These are phyloP conservation scores for Myxozyma sirexii DNA, from an alignment of 805 yeast genomes.

Conservation along the genomic window DNA sequence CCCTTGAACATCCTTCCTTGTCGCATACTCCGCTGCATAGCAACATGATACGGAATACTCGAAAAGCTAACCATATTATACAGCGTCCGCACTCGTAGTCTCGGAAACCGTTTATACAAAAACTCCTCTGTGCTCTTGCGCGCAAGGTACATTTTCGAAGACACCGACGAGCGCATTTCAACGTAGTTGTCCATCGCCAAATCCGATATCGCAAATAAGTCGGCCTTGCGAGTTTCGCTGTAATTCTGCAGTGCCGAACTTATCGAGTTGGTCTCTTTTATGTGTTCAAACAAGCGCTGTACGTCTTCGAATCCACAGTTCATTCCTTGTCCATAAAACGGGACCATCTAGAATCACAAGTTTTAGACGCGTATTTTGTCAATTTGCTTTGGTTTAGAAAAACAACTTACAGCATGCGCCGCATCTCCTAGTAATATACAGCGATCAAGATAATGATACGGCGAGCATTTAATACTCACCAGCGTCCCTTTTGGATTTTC, in stretches of 20 bases:
- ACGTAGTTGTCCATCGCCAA: conserved; percentile 78
- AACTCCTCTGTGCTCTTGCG: conserved; percentile 70
- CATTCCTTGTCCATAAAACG: conserved; percentile 98
- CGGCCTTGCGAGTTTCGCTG: conserved; percentile 59
- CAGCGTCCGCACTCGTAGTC: conserved; percentile 43
- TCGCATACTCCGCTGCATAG: conserved; percentile 14
- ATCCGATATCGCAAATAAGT: conserved; percentile 72
- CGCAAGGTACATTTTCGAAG: conserved; percentile 58
- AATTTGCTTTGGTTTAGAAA: too few species aligned
- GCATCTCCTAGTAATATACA: conserved; percentile 86
- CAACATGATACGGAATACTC: conserved; percentile 65
- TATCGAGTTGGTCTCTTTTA: conserved; percentile 41
- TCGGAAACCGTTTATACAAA: conserved; percentile 77
- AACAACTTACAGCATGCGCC: conserved; percentile 62
- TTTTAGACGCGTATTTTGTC: neutral
- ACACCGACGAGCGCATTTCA: conserved; percentile 85
- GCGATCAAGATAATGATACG: conserved; percentile 66
- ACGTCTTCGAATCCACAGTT: conserved; percentile 96
- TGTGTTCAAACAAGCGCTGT: conserved; percentile 55
- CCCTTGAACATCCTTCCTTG: conserved; percentile 23
- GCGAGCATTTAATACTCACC: conserved; percentile 67
- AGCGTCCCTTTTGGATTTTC: conserved; percentile 76
- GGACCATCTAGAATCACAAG: conserved; percentile 63
- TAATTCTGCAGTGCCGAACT: conserved; percentile 57
- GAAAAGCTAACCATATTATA: conserved; percentile 91